Evolutionary conservation across 208 protist species (phyloP), one percentile per base, ranked within the genome.

Genomic region (Strigomonas culicis): DNA sequence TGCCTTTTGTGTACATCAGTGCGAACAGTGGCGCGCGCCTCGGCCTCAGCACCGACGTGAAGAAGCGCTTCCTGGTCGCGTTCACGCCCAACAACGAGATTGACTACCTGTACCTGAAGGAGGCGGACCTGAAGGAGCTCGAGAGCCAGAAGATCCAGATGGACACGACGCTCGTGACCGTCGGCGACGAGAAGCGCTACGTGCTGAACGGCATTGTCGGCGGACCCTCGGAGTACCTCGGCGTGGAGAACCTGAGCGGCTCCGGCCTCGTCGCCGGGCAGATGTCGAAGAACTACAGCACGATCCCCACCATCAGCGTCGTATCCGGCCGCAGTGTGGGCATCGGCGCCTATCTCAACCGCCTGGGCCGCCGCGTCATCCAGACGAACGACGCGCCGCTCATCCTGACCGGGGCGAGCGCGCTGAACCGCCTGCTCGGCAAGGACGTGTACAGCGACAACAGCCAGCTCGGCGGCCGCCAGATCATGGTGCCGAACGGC

Each of bases 321-420:
- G 97, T 99, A 27, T 92, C 97, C 0, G 98, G 96, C 55, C 88
- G 98, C 46, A 97, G 97, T 30, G 98, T 99, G 30, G 98, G 98
- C 63, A 99, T 99, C 73, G 98, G 98, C 19, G 97, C 98, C 1
- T 99, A 99, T 73, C 74, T 99, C 7, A 97, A 98, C 51, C 92
- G 98, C 31, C 84, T 99, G 7, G 98, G 98, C 32, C 95, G 98
- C 63, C 86, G 97, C 59, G 84, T 98, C 27, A 97, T 99, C 70
- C 97, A 99, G 75, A 97, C 94, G 43, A 78, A 83, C 59, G 82
- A 88, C 63, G 77, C 87, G 0, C 95, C 97, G 6, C 92, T 99
- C 28, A 95, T 99, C 55, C 74, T 99, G 0, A 99, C 98, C 19
- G 98, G 98, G 49, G 84, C 86, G 8, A 58, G 68, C 7, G 97